These are phyloP conservation scores for Microthlaspi erraticum DNA, from an alignment of 345 rosid species.

Conservation along the genomic window DNA sequence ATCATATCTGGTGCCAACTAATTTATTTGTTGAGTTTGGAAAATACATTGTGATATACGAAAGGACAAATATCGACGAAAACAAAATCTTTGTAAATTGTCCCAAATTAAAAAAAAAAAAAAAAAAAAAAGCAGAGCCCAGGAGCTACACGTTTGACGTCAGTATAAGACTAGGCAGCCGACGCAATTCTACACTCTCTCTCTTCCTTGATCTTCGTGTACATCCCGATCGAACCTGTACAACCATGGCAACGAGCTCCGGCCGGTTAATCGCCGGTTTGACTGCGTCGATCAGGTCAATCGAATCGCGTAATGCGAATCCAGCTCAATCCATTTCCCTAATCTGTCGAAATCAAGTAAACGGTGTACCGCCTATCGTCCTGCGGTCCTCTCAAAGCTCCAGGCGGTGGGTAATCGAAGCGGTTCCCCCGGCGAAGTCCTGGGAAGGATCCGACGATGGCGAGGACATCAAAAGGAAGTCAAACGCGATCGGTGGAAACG, in stretches of 20 bases:
- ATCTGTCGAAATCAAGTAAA: conserved; percentile 36
- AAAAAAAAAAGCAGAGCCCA: background rate
- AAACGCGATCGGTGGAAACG: conserved; percentile 40
- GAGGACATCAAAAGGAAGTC: conserved; percentile 37
- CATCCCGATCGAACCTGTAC: background rate
- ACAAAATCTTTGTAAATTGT: background rate
- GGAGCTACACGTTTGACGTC: background rate
- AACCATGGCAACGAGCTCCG: conserved; percentile 64
- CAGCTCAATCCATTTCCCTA: conserved; percentile 39
- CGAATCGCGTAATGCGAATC: conserved; percentile 37
- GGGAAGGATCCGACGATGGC: conserved; percentile 54
- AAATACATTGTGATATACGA: too few relatives aligned
- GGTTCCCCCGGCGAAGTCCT: conserved; percentile 40
- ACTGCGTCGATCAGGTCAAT: conserved; percentile 33
- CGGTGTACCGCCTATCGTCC: conserved; percentile 43
- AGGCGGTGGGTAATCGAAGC: conserved; percentile 43
- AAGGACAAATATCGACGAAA: too few relatives aligned
- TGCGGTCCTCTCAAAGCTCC: conserved; percentile 46
- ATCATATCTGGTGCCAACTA: too few relatives aligned
- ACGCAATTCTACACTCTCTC: conserved; percentile 20
- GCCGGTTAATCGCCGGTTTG: conserved; percentile 51
- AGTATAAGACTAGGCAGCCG: conserved; percentile 18
- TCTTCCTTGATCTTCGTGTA: background rate
- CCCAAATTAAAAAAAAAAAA: background rate
- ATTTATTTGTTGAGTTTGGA: too few relatives aligned